Evolutionary conservation across 2,329 filamentous ascomycete genomes (phyloP), one percentile per base, ranked within the genome.

Genomic region (Aspergillus piperis): DNA sequence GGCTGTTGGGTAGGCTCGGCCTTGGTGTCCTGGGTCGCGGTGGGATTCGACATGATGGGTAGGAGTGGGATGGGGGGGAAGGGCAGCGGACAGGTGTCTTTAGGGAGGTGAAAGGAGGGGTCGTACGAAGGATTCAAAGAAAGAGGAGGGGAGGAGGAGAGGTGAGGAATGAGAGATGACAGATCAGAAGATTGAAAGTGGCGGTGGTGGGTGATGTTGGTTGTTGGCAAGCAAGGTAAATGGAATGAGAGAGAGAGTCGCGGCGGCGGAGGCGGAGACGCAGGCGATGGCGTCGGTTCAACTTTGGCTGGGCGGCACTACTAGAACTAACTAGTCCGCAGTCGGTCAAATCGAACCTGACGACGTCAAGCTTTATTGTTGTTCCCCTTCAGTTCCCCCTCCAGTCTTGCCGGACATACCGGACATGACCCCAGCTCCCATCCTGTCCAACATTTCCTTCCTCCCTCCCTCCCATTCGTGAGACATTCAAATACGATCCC

Each of bases 31-130:
- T 77, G 67, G 59, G 68, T 49, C 57, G 70, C 67, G 39, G 70
- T 70, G 62, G 73, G 62, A 65, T 73, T 75, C 61, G 83, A 84
- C 83, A 85, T 85, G 62, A 55, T 76, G 69, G 61, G 52, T 50
- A 55, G 50, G 50, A 30, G 15, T 42, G 58, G 36, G 52, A 58
- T 21, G n/a, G 23, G 36, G 55, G 48, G 56, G 5, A 23, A 27
- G 23, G 50, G 5, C 25, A 23, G 58, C 17, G 54, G 15, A 48
- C 47, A 42, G 57, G 36, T 39, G 27, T 15, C 51, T 32, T 13
- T 15, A 47, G 15, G 23, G 11, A 25, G 47, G 41, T 32, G 47
- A 13, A 30, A 15, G 30, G 21, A 32, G 17, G n/a, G 32, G 32
- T 36, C 11, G 32, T 36, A 36, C 32, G 25, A 48, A 13, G 42